Evolutionary conservation across 352 stramenopile genomes (phyloP), one percentile per base, ranked within the genome.

Genomic region (Phytophthora foliorum): DNA sequence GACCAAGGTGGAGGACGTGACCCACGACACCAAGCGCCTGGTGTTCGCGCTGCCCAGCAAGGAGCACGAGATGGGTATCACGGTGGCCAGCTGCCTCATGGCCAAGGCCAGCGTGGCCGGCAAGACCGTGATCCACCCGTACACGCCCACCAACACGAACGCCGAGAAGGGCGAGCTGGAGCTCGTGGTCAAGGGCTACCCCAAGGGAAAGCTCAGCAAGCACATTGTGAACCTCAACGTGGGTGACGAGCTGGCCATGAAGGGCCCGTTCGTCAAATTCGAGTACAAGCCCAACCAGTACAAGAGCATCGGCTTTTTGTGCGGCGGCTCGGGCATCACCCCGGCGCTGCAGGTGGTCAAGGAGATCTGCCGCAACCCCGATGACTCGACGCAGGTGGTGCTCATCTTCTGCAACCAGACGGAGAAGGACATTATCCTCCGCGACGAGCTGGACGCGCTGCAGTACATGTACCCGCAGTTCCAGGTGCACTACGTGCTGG

Each of bases 261-360:
- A 97, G 75, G 91, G 91, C 10, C 91, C 91, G 21, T 89, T 96
- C 59, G 54, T 84, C 52, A 97, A 97, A 74, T 90, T 97, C 34
- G 58, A 81, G 44, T 96, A 97, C 81, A 84, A 83, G 71, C 74
- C 89, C 42, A 96, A 96, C 74, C 73, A 88, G 55, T 93, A 85
- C 67, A 92, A 91, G 70, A 77, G 85, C 22, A 81, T 97, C 36
- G 88, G 82, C 6, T 86, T 96, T 60, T 68, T 97, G 38, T 86
- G 84, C 16, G 91, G 91, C 32, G 91, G 91, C 49, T 96, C 88
- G 29, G 91, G 88, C 32, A 85, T 97, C 61, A 96, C 87, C 49
- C 88, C 88, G 2, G 86, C 86, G 44, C 78, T 92, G 54, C 86
- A 95, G 67, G 75, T 94, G 22, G 57, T 85, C 57, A 90, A 93